Base-by-base conservation (phyloP, 441 rosid genomes). In the Pelargonium exstipulatum region DNA sequence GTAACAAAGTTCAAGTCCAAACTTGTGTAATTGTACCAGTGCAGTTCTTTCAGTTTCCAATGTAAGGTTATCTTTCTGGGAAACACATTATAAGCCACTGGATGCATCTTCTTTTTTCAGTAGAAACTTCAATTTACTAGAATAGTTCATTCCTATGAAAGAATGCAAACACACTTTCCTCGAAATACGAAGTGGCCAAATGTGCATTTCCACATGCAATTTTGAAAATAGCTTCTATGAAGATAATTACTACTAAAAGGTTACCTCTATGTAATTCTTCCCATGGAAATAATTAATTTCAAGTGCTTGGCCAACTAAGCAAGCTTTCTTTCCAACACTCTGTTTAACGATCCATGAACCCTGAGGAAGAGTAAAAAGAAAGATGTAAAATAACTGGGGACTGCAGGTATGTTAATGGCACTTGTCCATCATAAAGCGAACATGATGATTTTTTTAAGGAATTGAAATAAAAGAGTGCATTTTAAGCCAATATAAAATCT, bases 281-380 rank as follows among this genome's bases (percentile, higher is more conserved):
- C 97, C 98, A n/a, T 43, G 89, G 75, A 91, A 89, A 85, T 94
- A 94, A 75, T 88, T 91, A 66, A 91, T 86, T 77, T 87, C 93
- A 71, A 93, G 88, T 9, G 98, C 98, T 78, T 94, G 98, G 71
- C 97, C 98, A 76, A 90, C 74, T 75, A 91, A 83, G 81, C 98
- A 94, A 40, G 97, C 96, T 83, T 91, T 94, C 81, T 91, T 94
- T 69, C 98, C 98, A 5, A 94, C 97, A 74, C 98, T 94, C 76
- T 91, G 97, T 83, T 90, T 94, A 48, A 94, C 98, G 80, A 91
- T 88, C 98, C 98, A 93, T 4, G 98, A 91, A 55, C 98, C 98
- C 98, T 93, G 84, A 70, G 70, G 69, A 79, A 79, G 65, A n/a
- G 40, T 35, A 35, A 66, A 46, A 13, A 13, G 17, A 51, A 51